These are phyloP conservation scores for Trametes villosa DNA, from an alignment of 768 basidiomycete genomes.

Conservation along the genomic window DNA sequence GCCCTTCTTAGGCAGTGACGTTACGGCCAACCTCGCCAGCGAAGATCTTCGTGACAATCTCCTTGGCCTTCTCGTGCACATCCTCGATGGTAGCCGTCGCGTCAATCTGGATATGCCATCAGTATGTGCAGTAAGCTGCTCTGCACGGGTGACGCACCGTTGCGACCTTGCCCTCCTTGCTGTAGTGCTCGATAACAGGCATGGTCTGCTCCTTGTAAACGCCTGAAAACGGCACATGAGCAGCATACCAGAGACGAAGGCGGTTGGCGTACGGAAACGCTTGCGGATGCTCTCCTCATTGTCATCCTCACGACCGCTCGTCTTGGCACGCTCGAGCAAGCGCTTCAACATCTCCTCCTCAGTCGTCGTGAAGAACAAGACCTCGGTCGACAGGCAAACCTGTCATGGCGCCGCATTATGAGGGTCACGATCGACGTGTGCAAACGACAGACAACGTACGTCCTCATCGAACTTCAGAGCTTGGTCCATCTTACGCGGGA, in stretches of 20 bases:
- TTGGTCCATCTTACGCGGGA: constrained; percentile 99
- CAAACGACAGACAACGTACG: too few species aligned
- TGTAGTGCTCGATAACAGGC: constrained; percentile 92
- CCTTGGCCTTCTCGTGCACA: constrained; percentile 65
- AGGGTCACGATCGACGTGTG: too few species aligned
- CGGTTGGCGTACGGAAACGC: constrained; percentile 80
- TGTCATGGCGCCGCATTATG: constrained; percentile 29
- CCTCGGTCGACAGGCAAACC: constrained; percentile 81
- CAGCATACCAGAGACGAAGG: neutral
- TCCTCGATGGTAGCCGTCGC: constrained; percentile 67
- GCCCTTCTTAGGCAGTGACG: constrained; percentile 26
- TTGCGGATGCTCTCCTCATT: constrained; percentile 94
- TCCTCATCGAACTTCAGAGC: constrained; percentile 87
- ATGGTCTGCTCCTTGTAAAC: constrained; percentile 88
- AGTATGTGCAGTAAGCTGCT: neutral
- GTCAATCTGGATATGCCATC: constrained; percentile 56
- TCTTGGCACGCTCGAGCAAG: constrained; percentile 88
- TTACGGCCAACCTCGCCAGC: constrained; percentile 31
- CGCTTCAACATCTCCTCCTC: constrained; percentile 88
- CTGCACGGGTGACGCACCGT: constrained; percentile 54
- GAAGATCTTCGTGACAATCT: constrained; percentile 56
- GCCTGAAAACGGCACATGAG: constrained; percentile 43
- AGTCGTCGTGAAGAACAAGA: constrained; percentile 86
- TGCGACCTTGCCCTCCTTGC: constrained; percentile 67
- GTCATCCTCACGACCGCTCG: constrained; percentile 94